Conservation (phyloP, 1,284 basidiomycete genomes). For the Puccinia coronata region DNA sequence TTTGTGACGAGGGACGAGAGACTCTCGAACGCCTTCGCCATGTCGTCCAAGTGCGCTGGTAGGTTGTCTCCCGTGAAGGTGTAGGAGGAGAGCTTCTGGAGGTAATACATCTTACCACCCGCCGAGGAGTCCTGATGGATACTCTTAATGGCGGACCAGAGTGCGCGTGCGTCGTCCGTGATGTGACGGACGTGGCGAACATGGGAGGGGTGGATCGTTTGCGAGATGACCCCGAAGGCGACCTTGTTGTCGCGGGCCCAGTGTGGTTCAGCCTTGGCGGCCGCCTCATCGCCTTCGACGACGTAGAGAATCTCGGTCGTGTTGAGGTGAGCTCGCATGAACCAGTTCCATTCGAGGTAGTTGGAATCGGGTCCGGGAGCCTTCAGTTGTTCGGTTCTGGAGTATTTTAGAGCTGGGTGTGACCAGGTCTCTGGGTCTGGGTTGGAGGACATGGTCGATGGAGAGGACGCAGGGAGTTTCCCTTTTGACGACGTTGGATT, state of each 20-base stretch:
- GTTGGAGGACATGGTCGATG: no score
- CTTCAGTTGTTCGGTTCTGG: not conserved
- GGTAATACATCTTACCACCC: no score
- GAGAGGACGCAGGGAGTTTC: no score
- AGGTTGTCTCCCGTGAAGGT: no score
- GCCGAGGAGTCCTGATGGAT: no score
- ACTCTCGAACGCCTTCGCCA: no score
- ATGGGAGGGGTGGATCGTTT: not conserved
- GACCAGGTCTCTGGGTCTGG: no score
- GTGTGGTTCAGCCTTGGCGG: not conserved
- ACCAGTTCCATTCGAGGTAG: constrained; percentile 4
- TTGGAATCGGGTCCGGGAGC: not conserved
- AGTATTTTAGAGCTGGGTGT: not conserved
- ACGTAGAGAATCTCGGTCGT: not conserved
- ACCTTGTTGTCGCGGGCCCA: constrained; percentile 27
- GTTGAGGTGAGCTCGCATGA: not conserved
- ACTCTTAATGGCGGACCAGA: not conserved
- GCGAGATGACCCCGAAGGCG: not conserved
- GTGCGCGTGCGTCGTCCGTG: not conserved
- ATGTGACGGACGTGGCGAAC: not conserved
- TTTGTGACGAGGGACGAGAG: no score
- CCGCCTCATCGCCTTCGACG: not conserved
- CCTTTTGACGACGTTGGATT: no score
- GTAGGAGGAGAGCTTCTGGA: no score
- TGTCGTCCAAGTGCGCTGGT: no score